Evolutionary conservation across 352 stramenopile species (phyloP), one percentile per base, ranked within the genome.

Genomic region (Phytopythium montanum): DNA sequence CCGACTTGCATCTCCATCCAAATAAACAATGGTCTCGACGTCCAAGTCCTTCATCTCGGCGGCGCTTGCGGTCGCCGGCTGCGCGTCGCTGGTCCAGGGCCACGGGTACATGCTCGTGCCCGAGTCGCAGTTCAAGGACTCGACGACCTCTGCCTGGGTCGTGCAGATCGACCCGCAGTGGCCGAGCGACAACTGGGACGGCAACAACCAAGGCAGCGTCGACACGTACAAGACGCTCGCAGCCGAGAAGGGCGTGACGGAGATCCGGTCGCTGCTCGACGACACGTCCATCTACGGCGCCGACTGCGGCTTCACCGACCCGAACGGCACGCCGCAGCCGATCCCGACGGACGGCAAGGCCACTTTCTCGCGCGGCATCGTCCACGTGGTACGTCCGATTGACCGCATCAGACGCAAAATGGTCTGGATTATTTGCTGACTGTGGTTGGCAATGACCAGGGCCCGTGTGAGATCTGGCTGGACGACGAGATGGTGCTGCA

Each of bases 91-190:
- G 21, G 44, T 56, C 31, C 25, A 66, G 28, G 64, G 39, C 44
- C 64, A 70, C 59, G 64, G 64, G 9, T 70, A 70, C 64, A 67
- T 70, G 64, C 31, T 64, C 19, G 55, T 70, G 39, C 64, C 64
- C 0, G 54, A 64, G 34, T 50, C 64, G 21, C 46, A 66, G 23
- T 70, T 70, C 42, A 46, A 50, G 21, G 59, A 28, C 23, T 67
- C 59, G 5, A 54, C 54, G 16, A 66, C 34, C n/a, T 70, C 64
- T 9, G 54, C 64, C 2, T 70, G 64, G 59, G 31, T 66, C 26
- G 59, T 70, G 8, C 59, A 70, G 49, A 70, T 70, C 18, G 59
- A 70, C 54, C 64, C 64, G 1, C 31, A 50, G 26, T 67, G 48
- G 50, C 26, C 14, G 5, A 66, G 64, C 54, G 54, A 66, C 12